Base-by-base conservation (phyloP, 345 rosid genomes). In the Orychophragmus violaceus region DNA sequence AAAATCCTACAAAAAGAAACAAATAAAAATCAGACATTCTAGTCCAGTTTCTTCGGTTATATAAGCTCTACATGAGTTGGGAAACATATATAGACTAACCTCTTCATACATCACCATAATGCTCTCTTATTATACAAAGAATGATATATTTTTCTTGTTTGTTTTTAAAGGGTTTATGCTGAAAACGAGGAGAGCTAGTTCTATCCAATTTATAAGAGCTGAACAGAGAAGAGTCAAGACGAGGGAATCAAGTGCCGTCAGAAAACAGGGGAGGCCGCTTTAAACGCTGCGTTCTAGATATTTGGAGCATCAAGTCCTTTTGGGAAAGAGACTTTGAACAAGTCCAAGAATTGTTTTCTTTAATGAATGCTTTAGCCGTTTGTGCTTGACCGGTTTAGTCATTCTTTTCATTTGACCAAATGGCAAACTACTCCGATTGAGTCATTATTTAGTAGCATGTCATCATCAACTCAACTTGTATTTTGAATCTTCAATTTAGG, bases 1-100 rank as follows among this genome's bases (percentile, higher is more conserved):
- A 59, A 62, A 83, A 21, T 72, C 84, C 93, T 92, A 22, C 56
- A n/a, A n/a, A 8, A 22, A 18, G 1, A 13, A 8, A 22, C 10
- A 13, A 35, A 52, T 8, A 29, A 5, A 12, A n/a, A 52, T 3
- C 4, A 7, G 5, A 49, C 6, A 4, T 21, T 48, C n/a, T 33
- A n/a, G 32, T 46, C 17, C 14, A 11, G 14, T 33, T 3, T 51
- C 4, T 27, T 16, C 3, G 14, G 33, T 32, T 4, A 21, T 11
- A 29, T 25, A 63, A 63, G 57, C 6, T 54, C 10, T 39, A 54
- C 37, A 12, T 58, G 58, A 69, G 50, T 7, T 8, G 12, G 56
- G 10, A 33, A 58, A 58, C 36, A 21, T 27, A 35, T 35, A 12
- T 46, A 13, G 16, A 68, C 58, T 59, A 59, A 69, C 73, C 73